These are phyloP conservation scores for Cyclostephanos tholiformis DNA, from an alignment of 108 stramenopile genomes.

Conservation along the genomic window DNA sequence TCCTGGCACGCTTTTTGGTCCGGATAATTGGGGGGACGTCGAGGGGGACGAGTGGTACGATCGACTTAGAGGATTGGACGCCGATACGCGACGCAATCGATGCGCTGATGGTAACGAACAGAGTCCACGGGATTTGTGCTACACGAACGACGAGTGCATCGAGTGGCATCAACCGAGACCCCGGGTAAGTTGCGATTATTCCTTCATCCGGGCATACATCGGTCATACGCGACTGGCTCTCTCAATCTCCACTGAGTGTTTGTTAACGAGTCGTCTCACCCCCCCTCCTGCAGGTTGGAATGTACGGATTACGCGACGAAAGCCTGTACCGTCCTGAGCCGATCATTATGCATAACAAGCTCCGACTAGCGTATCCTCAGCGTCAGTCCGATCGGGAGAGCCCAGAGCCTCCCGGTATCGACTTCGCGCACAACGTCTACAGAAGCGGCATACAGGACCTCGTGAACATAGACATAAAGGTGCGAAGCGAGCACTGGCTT, in stretches of 20 bases:
- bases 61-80: neutral
- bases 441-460: constrained; percentile 36
- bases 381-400: constrained; percentile 9
- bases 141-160: constrained; percentile 16
- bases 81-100: constrained; percentile 11
- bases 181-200: constrained; percentile 27
- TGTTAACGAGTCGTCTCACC: neutral
- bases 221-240: too few relatives aligned
- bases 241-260: neutral
- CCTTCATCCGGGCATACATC: too few relatives aligned
- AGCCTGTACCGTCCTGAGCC: constrained; percentile 14
- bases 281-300: constrained; percentile 18
- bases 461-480: constrained; percentile 58
- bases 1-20: constrained; percentile 22
- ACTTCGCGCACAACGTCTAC: constrained; percentile 39
- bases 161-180: constrained; percentile 33
- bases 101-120: constrained; percentile 27
- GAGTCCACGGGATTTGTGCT: constrained; percentile 41
- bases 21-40: constrained; percentile 15
- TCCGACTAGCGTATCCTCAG: constrained; percentile 29
- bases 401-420: constrained; percentile 30
- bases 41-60: constrained; percentile 22
- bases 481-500: constrained; percentile 62
- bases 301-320: constrained; percentile 20
- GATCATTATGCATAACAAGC: constrained; percentile 37